Base-by-base conservation (phyloP, 148 eudicot species). In the Nyssa sinensis region DNA sequence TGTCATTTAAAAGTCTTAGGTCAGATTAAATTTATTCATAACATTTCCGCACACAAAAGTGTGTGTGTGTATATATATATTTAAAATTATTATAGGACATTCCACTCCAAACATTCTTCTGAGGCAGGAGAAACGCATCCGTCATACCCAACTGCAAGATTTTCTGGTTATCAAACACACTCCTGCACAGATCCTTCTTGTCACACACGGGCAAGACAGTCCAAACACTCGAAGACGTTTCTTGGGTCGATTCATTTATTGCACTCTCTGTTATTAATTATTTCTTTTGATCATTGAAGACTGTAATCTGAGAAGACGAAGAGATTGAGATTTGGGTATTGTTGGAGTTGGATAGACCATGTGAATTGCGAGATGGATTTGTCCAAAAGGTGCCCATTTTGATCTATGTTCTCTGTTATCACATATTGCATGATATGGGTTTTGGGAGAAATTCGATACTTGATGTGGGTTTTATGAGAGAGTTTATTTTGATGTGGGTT, bases 361-460 rank as follows among this genome's bases (percentile, higher is more conserved):
- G 37, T 70, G 76, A 68, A 69, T 76, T 28, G 62, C n/a, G 4
- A 57, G 25, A 41, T 58, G 81, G 88, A 70, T 74, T 79, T 73
- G 41, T 60, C 64, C 61, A 65, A 30, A 69, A 58, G 61, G 27
- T 58, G 30, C n/a, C 17, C 3, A n/a, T 74, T 55, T 57, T 16
- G 62, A 32, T 25, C 33, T 66, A 5, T 34, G 59, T 32, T 73
- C 71, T 77, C 31, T 35, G 62, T 23, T 41, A 68, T 79, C 62
- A 68, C 34, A 68, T 30, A 32, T 74, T 80, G 59, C 70, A 39
- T 74, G 76, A 47, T 57, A 66, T 78, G 83, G 82, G 77, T 82
- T 78, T 53, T 75, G 79, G 27, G 71, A 32, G 77, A 58, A 84
- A 69, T 84, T 78, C 29, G 64, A 25, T 57, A 78, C 74, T 73